phyloP scores from a whole-genome alignment of 2,329 filamentous ascomycete species.

The Botryotinia globosa region DNA sequence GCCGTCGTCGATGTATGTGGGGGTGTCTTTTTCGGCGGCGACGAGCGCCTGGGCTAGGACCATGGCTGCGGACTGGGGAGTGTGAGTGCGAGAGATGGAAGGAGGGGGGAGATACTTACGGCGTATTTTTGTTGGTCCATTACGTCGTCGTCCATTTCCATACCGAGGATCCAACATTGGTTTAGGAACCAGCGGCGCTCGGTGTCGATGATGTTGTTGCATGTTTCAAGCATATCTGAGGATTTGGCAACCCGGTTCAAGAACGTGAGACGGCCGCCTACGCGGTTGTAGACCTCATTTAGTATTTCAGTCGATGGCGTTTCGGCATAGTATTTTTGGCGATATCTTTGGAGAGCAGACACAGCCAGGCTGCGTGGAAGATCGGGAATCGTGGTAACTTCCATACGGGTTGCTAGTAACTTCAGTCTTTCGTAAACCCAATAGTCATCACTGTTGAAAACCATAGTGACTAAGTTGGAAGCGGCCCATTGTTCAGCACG shows the following conservation, averaged over 20 bases:
- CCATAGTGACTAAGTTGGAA: conserved; percentile 81
- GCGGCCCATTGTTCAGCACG: conserved; percentile 96
- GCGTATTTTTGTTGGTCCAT: conserved; percentile 98
- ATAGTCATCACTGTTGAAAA: conserved; percentile 97
- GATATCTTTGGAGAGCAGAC: conserved; percentile 72
- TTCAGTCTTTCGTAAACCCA: conserved; percentile 97
- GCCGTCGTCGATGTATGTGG: conserved; percentile 22
- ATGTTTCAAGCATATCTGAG: conserved; percentile 73
- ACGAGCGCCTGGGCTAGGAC: conserved; percentile 87
- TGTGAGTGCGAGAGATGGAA: conserved; percentile 7
- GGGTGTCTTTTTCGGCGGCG: conserved; percentile 60
- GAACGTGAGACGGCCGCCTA: conserved; percentile 86
- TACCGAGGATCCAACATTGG: conserved; percentile 73
- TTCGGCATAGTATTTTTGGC: conserved; percentile 73
- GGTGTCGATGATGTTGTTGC: conserved; percentile 65
- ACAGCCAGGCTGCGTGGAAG: conserved; percentile 76
- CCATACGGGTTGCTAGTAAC: conserved; percentile 89
- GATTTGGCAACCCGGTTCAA: conserved; percentile 89
- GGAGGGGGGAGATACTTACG: conserved; percentile 49
- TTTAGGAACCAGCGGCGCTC: conserved; percentile 80
- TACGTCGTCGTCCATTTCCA: conserved; percentile 89
- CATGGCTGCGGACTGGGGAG: conserved; percentile 76
- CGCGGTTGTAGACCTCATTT: conserved; percentile 76
- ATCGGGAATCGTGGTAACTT: conserved; percentile 83
- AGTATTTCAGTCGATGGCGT: conserved; percentile 53